Conservation (phyloP, 345 rosid genomes). For the Citrus australasica region DNA sequence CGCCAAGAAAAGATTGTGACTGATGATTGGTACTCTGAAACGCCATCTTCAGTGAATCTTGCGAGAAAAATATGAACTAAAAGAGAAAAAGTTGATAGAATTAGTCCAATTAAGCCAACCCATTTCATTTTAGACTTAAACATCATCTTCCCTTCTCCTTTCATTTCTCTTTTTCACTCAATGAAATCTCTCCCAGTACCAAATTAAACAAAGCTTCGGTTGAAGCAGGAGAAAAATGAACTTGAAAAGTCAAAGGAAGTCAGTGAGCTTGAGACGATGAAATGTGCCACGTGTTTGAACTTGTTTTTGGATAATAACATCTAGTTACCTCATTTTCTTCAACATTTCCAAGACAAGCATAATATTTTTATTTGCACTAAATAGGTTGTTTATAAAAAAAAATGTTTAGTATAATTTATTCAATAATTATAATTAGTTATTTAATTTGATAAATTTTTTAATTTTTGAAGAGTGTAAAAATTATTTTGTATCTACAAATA, state of each 20-base stretch:
- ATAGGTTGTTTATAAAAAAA: too few species aligned
- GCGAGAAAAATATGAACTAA: conserved; percentile 81
- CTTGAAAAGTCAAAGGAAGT: conserved; percentile 17
- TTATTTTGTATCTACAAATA: too few species aligned
- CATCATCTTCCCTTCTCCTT: conserved; percentile 74
- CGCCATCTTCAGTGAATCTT: conserved; percentile 66
- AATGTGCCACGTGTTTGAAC: conserved; percentile 12
- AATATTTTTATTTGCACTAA: too few species aligned
- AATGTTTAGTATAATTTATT: too few species aligned
- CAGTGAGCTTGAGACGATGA: background rate
- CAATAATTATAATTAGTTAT: too few species aligned
- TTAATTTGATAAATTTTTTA: too few species aligned
- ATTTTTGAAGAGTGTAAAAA: too few species aligned
- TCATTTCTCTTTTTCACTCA: conserved; percentile 29
- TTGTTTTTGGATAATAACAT: background rate
- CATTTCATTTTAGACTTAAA: conserved; percentile 85
- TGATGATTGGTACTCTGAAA: conserved; percentile 79
- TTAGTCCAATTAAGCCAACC: conserved; percentile 75
- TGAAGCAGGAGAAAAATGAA: background rate
- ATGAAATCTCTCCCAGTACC: background rate
- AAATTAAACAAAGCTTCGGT: background rate
- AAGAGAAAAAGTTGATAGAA: conserved; percentile 71
- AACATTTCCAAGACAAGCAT: too few species aligned
- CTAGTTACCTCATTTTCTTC: background rate
- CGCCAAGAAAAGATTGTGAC: conserved; percentile 94